Percentiles rank a stretch among this genome's conserved stretches.
Conservation (phyloP, 192 early-diverging fungal genomes). For the Rhizoclosmatium sp. region DNA sequence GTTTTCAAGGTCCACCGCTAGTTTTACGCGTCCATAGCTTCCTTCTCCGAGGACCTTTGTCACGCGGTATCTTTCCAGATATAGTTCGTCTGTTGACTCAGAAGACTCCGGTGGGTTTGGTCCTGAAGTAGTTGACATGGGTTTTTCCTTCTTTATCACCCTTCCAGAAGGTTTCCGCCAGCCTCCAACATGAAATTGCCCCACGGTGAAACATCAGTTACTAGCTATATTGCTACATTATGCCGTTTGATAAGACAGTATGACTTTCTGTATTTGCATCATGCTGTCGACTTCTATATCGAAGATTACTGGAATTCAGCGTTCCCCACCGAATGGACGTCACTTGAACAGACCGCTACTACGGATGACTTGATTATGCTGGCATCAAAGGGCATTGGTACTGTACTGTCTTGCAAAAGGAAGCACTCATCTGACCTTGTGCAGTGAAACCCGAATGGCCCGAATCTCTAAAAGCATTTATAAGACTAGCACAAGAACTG, state of each 20-base stretch:
- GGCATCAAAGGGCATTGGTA: conserved; percentile 33
- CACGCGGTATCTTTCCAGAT: conserved; percentile 90
- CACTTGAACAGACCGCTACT: conserved; percentile 9
- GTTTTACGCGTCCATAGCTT: conserved; percentile 95
- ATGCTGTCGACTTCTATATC: conserved; percentile 53
- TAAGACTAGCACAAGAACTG: background rate
- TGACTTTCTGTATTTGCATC: conserved; percentile 27
- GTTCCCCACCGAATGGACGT: conserved; percentile 45
- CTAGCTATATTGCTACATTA: conserved; percentile 1
- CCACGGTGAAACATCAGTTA: background rate
- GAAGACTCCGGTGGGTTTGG: background rate
- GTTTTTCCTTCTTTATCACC: background rate
- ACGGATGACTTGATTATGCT: conserved; percentile 40
- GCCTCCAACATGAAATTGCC: background rate
- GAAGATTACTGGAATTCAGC: conserved; percentile 40
- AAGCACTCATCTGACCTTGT: background rate
- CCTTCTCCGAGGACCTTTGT: conserved; percentile 87
- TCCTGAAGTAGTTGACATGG: background rate
- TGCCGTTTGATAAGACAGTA: background rate
- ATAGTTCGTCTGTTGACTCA: conserved; percentile 20
- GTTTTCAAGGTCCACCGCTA: conserved; percentile 78
- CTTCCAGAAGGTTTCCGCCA: background rate
- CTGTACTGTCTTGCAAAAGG: background rate
- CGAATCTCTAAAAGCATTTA: background rate
- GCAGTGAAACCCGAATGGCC: conserved; percentile 30